A percentile compares a stretch with the other conserved stretches of the same genome.
Conservation (phyloP, 129 eudicot genomes). For the Helianthus tuberosus region DNA sequence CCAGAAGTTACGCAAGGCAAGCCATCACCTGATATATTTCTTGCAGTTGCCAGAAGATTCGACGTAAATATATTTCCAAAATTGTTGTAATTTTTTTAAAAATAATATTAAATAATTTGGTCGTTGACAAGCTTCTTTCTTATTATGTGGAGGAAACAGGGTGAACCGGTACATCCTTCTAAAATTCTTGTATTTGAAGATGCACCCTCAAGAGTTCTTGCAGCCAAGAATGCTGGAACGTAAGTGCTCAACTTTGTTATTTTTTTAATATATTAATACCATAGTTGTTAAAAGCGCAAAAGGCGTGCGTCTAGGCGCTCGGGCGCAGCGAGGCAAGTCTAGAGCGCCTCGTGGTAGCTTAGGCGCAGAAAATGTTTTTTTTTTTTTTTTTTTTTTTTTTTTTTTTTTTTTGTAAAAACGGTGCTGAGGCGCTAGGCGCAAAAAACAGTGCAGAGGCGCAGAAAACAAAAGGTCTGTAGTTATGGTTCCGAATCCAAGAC, state of each 20-base stretch:
- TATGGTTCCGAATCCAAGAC: conserved; percentile 97
- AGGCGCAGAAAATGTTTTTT: no score
- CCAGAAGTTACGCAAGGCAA: conserved; percentile 98
- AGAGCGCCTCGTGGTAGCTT: no score
- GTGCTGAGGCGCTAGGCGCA: no score
- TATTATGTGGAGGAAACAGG: conserved; percentile 49
- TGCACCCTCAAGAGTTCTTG: conserved; percentile 94
- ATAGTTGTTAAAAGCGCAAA: no score
- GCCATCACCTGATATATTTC: conserved; percentile 93
- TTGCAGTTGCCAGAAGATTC: conserved; percentile 89
- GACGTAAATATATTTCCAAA: conserved; percentile 52
- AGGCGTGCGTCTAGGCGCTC: no score
- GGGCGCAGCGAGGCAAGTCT: no score
- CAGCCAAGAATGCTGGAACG: conserved; percentile 99
- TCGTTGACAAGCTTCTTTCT: background rate
- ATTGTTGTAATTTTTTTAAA: background rate
- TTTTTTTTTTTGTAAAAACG: no score
- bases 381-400: no score
- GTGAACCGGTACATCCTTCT: conserved; percentile 67
- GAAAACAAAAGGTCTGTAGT: conserved; percentile 53
- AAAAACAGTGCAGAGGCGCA: no score
- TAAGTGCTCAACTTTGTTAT: conserved; percentile 33
- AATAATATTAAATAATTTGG: background rate
- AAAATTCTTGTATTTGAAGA: conserved; percentile 91
- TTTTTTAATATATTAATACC: no score